phyloP scores from a whole-genome alignment of 257 asterid genomes.

The Striga asiatica region DNA sequence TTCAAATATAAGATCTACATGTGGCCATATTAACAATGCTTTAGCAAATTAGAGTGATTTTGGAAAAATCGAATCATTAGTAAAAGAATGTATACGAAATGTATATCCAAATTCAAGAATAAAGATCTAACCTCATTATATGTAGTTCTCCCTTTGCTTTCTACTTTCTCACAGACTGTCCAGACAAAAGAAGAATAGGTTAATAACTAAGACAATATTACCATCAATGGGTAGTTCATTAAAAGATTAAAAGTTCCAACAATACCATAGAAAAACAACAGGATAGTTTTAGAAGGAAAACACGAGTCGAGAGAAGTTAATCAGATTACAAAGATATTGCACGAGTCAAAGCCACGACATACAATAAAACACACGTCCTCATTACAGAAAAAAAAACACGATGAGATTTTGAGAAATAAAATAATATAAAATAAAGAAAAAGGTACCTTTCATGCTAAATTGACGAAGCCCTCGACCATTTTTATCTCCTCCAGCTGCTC shows the following conservation, averaged over 20 bases:
- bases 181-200: constrained; percentile 21
- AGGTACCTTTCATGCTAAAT: constrained; percentile 95
- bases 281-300: no score
- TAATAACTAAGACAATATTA: constrained; percentile 3
- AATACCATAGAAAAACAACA: no score
- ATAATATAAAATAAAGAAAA: not conserved
- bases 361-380: not conserved
- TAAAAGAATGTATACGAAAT: not conserved
- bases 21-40: no score
- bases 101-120: constrained; percentile 2
- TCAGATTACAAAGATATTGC: not conserved
- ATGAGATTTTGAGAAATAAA: no score
- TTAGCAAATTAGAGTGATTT: no score
- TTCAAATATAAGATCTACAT: no score
- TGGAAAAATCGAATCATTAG: no score
- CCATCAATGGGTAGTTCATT: not conserved
- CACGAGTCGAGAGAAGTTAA: not conserved
- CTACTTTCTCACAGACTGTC: constrained; percentile 93
- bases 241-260: not conserved
- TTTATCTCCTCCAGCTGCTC: constrained; percentile 86
- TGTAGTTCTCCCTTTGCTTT: constrained; percentile 98
- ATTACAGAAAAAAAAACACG: not conserved
- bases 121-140: constrained; percentile 75
- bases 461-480: constrained; percentile 97
- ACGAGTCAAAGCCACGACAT: constrained; percentile 5